Base-by-base conservation (phyloP, 2,329 filamentous ascomycete genomes). In the Colletotrichum australisinense region DNA sequence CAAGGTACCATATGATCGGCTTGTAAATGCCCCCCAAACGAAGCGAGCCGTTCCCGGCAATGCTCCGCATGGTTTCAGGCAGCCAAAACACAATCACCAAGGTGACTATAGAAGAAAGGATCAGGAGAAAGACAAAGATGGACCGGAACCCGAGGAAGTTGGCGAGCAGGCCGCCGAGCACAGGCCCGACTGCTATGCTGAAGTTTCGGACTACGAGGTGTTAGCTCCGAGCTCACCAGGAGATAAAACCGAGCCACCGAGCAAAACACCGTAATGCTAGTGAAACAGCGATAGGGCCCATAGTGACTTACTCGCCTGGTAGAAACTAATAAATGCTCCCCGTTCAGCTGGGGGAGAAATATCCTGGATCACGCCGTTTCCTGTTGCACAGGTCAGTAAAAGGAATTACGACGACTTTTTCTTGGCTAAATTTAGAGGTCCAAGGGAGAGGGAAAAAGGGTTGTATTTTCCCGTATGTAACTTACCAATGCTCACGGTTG, bases 401-500 rank as follows among this genome's bases (percentile, higher is more conserved):
- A 42, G 38, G 38, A 42, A 22, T 63, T 63, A 63, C 28, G 22
- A 30, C 26, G 22, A 53, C 7, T 35, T 24, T 22, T 42, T 19
- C 38, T 42, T 42, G 38, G 38, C 38, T 42, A 42, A 19, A 42
- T 42, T 42, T 42, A 42, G 38, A 42, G 38, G 38, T 19, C 2
- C 38, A 42, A 42, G 38, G 38, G 38, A 19, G 16, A 35, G 22
- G 12, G 16, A 4, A 52, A n/a, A 7, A 35, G 32, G 26, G 19
- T 19, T 49, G 22, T 30, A 28, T 9, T 14, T 28, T 6, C 16
- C 28, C 38, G 38, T 42, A 19, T 42, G 38, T 42, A 14, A 38
- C 78, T 64, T 80, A 81, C 86, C 86, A 53, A 88, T 84, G 55
- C 85, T 85, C 3, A 87, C 84, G 1, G 84, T 87, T 1, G 85